These are phyloP conservation scores for Lipomyces orientalis DNA, from an alignment of 805 yeast genomes.

Conservation along the genomic window DNA sequence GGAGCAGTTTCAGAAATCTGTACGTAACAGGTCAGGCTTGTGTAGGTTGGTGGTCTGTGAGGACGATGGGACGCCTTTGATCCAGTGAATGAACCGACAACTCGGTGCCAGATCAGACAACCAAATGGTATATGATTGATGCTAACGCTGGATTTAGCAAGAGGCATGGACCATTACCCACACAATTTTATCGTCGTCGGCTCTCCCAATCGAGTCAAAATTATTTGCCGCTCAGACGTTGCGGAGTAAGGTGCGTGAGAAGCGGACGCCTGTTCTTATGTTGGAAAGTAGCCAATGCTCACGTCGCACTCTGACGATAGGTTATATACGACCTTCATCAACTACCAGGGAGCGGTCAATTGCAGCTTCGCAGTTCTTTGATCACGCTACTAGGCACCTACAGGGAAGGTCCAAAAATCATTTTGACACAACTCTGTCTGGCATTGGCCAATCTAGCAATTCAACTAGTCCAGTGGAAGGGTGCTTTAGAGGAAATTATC, in stretches of 20 bases:
- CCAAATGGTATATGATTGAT: background rate
- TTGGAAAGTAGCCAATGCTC: background rate
- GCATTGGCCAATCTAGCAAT: slow-evolving; percentile 82
- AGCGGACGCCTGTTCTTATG: background rate
- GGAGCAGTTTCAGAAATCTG: slow-evolving; percentile 78
- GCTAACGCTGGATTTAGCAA: slow-evolving; percentile 34
- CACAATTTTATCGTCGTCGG: slow-evolving; percentile 43
- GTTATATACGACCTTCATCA: slow-evolving; percentile 85
- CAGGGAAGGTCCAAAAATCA: slow-evolving; percentile 56
- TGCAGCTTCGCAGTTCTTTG: slow-evolving; percentile 70
- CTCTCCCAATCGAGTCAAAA: slow-evolving; percentile 59
- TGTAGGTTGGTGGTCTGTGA: background rate
- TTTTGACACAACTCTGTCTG: slow-evolving; percentile 82
- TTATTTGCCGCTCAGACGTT: slow-evolving; percentile 92
- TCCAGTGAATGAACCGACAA: background rate
- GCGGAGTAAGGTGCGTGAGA: slow-evolving; percentile 59
- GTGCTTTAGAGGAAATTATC: slow-evolving; percentile 73
- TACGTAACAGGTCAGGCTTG: slow-evolving; percentile 33
- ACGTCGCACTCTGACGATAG: slow-evolving; percentile 35
- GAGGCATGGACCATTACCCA: slow-evolving; percentile 78
- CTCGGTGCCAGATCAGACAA: background rate
- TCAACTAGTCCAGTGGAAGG: slow-evolving; percentile 74
- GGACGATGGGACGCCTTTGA: background rate
- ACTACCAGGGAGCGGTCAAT: slow-evolving; percentile 62
- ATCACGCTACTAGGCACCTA: slow-evolving; percentile 62